These are phyloP conservation scores for Wickerhamiella shivajii DNA, from an alignment of 805 yeast genomes.

Conservation along the genomic window DNA sequence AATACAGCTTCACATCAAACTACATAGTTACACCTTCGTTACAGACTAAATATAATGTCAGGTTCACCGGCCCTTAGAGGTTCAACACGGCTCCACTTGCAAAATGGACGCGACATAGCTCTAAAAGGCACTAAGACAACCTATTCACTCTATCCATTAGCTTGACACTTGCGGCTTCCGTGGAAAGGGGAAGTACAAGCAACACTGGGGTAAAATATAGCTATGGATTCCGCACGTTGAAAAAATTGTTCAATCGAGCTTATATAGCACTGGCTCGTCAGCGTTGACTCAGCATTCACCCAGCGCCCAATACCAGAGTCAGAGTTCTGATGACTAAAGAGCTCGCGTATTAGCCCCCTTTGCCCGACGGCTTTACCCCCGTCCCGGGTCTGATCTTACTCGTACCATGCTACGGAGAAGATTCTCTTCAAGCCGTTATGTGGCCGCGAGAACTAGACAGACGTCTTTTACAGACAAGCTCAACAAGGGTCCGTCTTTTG, in stretches of 20 bases:
- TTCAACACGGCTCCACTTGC: constrained; percentile 13
- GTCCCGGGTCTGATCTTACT: neutral
- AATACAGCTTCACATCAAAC: too few relatives aligned
- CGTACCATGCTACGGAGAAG: neutral
- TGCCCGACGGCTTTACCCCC: neutral
- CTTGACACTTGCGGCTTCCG: constrained; percentile 20
- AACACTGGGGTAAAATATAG: constrained; percentile 17
- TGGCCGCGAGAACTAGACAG: constrained; percentile 8
- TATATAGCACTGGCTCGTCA: neutral
- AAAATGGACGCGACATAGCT: constrained; percentile 13
- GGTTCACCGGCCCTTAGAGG: constrained; percentile 22
- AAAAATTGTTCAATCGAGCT: neutral
- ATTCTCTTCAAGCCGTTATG: neutral
- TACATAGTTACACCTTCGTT: too few relatives aligned
- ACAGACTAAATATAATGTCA: constrained; percentile 13
- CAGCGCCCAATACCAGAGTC: neutral
- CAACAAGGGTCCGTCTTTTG: constrained; percentile 83
- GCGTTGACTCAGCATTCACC: neutral
- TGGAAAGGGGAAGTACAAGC: constrained; percentile 16
- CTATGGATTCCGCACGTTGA: constrained; percentile 20
- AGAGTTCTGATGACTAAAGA: neutral
- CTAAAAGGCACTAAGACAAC: constrained; percentile 23
- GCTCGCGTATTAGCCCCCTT: too few relatives aligned
- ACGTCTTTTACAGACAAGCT: constrained; percentile 48
- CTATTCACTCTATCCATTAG: constrained; percentile 13